Evolutionary conservation across 1,139 yeast species (phyloP).

Genomic region (Chernovozyma sophiae-reginae): DNA sequence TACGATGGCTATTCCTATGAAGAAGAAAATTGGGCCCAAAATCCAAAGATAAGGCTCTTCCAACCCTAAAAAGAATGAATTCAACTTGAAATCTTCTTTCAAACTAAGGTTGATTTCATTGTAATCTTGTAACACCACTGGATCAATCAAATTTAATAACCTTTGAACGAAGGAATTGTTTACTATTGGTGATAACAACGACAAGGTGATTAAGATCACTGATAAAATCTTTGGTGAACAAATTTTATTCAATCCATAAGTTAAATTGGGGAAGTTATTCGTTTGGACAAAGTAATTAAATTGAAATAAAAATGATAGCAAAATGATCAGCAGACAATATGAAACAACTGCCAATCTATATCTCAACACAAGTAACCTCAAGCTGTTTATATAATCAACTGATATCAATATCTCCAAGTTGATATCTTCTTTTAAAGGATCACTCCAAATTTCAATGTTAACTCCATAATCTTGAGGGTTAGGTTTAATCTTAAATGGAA

Average conservation of each 20-base stretch:
- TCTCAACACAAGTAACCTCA: conserved; percentile 55
- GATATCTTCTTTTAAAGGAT: conserved; percentile 14
- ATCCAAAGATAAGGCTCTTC: conserved; percentile 55
- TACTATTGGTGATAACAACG: conserved; percentile 38
- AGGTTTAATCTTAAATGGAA: conserved; percentile 43
- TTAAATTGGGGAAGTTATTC: conserved; percentile 49
- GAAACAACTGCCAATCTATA: conserved; percentile 62
- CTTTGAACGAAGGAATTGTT: conserved; percentile 16
- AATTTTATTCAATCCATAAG: conserved; percentile 35
- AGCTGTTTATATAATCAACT: conserved; percentile 40
- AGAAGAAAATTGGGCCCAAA: conserved; percentile 54
- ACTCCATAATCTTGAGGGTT: conserved; percentile 21
- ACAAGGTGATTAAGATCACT: conserved; percentile 14
- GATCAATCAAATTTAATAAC: conserved; percentile 45
- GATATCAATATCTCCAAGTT: conserved; percentile 32
- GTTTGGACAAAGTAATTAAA: conserved; percentile 31
- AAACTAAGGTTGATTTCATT: conserved; percentile 29
- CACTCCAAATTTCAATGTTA: conserved; percentile 46
- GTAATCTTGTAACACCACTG: conserved; percentile 42
- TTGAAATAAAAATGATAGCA: conserved; percentile 45
- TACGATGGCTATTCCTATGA: conserved; percentile 50
- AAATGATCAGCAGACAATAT: conserved; percentile 48
- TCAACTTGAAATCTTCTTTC: conserved; percentile 21
- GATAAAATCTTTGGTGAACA: conserved; percentile 22
- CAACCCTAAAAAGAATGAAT: conserved; percentile 59